phyloP scores from a whole-genome alignment of 2,329 filamentous ascomycete genomes.

The Madurella fahalii region DNA sequence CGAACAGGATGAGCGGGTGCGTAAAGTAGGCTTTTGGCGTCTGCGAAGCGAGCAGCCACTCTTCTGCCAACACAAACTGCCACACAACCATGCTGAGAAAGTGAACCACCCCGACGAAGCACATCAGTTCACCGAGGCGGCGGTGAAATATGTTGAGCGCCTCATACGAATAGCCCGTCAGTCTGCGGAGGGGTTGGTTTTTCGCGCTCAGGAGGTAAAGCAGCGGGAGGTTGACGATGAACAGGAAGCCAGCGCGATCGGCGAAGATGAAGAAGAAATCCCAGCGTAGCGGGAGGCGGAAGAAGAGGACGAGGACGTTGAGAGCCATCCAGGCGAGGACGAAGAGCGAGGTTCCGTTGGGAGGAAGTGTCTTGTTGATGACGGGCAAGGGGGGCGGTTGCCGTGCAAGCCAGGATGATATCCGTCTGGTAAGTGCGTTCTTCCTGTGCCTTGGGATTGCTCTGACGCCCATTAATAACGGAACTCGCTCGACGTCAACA shows the following conservation, averaged over 20 bases:
- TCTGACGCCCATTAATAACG: conserved; percentile 26
- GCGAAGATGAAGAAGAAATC: conserved; percentile 53
- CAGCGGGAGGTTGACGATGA: conserved; percentile 45
- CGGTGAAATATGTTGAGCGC: conserved; percentile 63
- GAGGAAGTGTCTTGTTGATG: conserved; percentile 52
- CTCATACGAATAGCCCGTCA: conserved; percentile 64
- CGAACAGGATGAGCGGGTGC: conserved; percentile 48
- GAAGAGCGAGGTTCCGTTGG: conserved; percentile 52
- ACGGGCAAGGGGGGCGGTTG: conserved; percentile 56
- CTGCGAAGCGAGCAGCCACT: conserved; percentile 38
- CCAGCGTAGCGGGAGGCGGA: conserved; percentile 44
- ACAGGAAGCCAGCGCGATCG: conserved; percentile 53
- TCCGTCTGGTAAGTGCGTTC: background rate
- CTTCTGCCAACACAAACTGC: conserved; percentile 47
- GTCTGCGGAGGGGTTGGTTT: conserved; percentile 56
- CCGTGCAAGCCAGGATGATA: conserved; percentile 42
- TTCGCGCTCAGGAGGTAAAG: conserved; percentile 64
- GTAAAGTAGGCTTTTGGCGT: conserved; percentile 48
- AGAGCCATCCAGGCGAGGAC: conserved; percentile 49
- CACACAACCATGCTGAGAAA: conserved; percentile 52
- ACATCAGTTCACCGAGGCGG: conserved; percentile 58
- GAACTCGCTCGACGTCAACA: conserved; percentile 35
- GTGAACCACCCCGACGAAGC: conserved; percentile 56
- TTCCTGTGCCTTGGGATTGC: background rate
- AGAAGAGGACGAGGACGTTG: conserved; percentile 57